A percentile compares a stretch with the other conserved stretches of the same genome.
Evolutionary conservation across 305 asterid genomes (phyloP).

Genomic region (Andrographis paniculata): DNA sequence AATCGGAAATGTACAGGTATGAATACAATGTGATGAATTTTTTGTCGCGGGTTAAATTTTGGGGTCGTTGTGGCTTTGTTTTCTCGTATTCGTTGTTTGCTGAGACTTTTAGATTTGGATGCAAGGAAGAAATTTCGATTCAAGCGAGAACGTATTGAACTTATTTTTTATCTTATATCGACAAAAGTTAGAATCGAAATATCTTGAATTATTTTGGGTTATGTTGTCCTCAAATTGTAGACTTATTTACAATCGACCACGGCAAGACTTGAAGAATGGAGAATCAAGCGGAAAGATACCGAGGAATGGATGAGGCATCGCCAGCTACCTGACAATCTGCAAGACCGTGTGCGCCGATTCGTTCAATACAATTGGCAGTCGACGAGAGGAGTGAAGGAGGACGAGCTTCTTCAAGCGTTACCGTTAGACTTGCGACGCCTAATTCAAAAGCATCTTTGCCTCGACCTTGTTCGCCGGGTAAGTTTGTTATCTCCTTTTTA

Average conservation of each 20-base stretch:
- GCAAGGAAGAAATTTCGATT: no score
- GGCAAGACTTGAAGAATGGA: slow-evolving; percentile 90
- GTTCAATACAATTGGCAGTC: slow-evolving; percentile 86
- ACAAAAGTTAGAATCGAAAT: no score
- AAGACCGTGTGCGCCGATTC: slow-evolving; percentile 67
- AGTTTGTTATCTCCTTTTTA: slow-evolving; percentile 17
- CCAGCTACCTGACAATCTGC: slow-evolving; percentile 68
- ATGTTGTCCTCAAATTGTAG: slow-evolving; percentile 27
- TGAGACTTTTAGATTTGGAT: no score
- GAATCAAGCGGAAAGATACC: slow-evolving; percentile 68
- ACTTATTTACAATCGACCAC: slow-evolving; percentile 73
- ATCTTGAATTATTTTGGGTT: no score
- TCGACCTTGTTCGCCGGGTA: slow-evolving; percentile 85
- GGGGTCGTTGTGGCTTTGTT: no score
- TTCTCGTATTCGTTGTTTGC: no score
- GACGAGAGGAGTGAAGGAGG: slow-evolving; percentile 86
- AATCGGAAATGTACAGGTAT: slow-evolving; percentile 92
- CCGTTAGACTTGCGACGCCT: slow-evolving; percentile 71
- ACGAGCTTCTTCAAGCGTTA: slow-evolving; percentile 54
- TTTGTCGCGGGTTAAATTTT: no score
- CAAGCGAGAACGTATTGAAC: no score
- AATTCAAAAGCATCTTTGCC: slow-evolving; percentile 81
- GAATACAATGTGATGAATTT: no score
- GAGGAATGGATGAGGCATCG: slow-evolving; percentile 98
- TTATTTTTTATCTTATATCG: no score